Evolutionary conservation across 1,284 basidiomycete genomes (phyloP).

Genomic region (Moesziomyces antarcticus): DNA sequence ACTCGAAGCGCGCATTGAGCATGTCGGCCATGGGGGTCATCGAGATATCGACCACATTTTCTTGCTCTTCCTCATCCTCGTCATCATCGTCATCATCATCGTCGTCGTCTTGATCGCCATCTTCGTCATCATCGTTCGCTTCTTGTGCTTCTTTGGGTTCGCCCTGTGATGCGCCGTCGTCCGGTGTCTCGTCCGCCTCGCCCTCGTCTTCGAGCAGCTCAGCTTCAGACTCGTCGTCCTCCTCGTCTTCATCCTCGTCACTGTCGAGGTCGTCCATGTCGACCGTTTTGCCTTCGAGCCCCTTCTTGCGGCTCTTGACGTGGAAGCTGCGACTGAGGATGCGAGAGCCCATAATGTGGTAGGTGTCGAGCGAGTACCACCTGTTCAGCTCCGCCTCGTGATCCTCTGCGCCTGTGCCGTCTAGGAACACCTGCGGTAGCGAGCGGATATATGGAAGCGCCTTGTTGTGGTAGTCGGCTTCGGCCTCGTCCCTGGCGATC

Average conservation of each 20-base stretch:
- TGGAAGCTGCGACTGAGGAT: constrained; percentile 91
- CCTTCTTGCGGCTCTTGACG: constrained; percentile 69
- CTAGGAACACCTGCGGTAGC: constrained; percentile 51
- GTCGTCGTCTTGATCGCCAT: constrained; percentile 19
- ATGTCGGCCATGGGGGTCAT: constrained; percentile 99
- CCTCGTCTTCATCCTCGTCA: constrained; percentile 30
- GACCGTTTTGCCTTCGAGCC: constrained; percentile 39
- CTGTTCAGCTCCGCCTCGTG: constrained; percentile 31
- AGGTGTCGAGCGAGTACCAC: constrained; percentile 79
- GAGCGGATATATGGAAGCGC: constrained; percentile 68
- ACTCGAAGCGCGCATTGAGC: constrained; percentile 68
- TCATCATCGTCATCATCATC: constrained; percentile 44
- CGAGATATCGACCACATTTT: constrained; percentile 75
- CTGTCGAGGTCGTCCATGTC: constrained; percentile 63
- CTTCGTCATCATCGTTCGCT: constrained; percentile 8
- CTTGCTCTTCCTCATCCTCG: constrained; percentile 43
- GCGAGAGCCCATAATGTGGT: constrained; percentile 91
- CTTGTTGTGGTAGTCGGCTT: constrained; percentile 75
- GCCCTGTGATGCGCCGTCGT: constrained; percentile 17
- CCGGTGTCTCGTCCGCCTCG: constrained; percentile 21
- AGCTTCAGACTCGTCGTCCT: constrained; percentile 41
- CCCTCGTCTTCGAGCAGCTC: constrained; percentile 54
- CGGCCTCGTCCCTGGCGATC: constrained; percentile 85
- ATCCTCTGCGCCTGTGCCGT: constrained; percentile 10
- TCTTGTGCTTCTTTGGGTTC: constrained; percentile 14